Evolutionary conservation across 2,329 filamentous ascomycete genomes (phyloP), one percentile per base, ranked within the genome.

Genomic region (Cordyceps pruinosa): DNA sequence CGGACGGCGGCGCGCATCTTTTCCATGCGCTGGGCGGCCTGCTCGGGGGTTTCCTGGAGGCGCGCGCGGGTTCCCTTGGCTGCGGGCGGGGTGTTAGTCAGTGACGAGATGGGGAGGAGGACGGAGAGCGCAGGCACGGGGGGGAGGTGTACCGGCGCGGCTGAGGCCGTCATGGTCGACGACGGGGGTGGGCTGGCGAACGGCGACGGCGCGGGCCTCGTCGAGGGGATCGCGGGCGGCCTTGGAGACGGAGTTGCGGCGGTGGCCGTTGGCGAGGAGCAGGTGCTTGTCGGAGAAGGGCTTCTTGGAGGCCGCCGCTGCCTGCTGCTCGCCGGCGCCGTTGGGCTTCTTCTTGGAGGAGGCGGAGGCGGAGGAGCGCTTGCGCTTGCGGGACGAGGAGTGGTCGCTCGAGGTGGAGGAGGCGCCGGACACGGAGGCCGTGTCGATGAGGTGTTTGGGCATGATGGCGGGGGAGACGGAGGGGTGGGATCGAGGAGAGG

Each of bases 31-130:
- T 70, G 69, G 13, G 72, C 76, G 30, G 76, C 76, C 47, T 69
- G 61, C 28, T 71, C 65, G n/a, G 60, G 46, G 15, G 70, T 78
- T 63, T 86, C 83, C 49, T 86, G 81, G 6, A 81, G 74, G 34
- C 84, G 77, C 61, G 81, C 79, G 46, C 85, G 80, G 2, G 87
- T 90, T 57, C 88, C 87, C 34, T 73, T 72, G 64, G 82, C 83
- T 85, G 56, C 21, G 2, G n/a, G 37, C 5, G n/a, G n/a, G 13
- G 39, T 25, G 21, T 13, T 15, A 42, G 63, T 57, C 56, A 53
- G 44, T 52, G 35, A 23, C 10, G n/a, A 51, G 25, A 15, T 8
- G n/a, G 30, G 26, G 23, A 10, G 23, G 9, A 19, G 2, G 15
- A n/a, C 8, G 26, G 4, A 26, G 15, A 45, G 15, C 4, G 8